These are phyloP conservation scores for Lentinus brumalis DNA, from an alignment of 768 basidiomycete species.

Conservation along the genomic window DNA sequence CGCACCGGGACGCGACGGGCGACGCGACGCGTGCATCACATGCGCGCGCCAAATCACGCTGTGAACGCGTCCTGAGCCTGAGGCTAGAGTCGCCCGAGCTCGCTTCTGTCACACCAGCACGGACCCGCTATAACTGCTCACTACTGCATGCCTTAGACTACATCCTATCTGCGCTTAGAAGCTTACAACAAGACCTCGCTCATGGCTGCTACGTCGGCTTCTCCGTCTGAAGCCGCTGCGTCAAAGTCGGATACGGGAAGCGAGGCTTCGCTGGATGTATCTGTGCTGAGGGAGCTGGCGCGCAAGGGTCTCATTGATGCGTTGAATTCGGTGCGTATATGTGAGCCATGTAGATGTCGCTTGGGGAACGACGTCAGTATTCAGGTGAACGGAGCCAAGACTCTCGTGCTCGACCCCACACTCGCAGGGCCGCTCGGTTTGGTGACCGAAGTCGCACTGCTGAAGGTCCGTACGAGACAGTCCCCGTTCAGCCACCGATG, in stretches of 20 bases:
- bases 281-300: conserved; percentile 73
- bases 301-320: conserved; percentile 82
- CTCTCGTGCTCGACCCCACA: conserved; percentile 87
- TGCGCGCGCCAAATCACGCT: no score
- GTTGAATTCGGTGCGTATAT: conserved; percentile 66
- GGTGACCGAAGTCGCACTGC: conserved; percentile 88
- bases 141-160: no score
- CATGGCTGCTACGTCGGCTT: conserved; percentile 25
- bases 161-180: no score
- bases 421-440: conserved; percentile 92
- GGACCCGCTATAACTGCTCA: no score
- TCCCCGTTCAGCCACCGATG: not conserved
- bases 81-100: no score
- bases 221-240: conserved; percentile 40
- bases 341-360: not conserved
- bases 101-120: no score
- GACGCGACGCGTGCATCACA: no score
- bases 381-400: conserved; percentile 92
- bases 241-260: conserved; percentile 36
- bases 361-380: not conserved
- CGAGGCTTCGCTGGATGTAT: conserved; percentile 55
- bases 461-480: conserved; percentile 64
- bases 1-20: no score
- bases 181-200: not conserved
- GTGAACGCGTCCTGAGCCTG: no score